Base-by-base conservation (phyloP, 441 rosid genomes). In the Croton laevigatus region DNA sequence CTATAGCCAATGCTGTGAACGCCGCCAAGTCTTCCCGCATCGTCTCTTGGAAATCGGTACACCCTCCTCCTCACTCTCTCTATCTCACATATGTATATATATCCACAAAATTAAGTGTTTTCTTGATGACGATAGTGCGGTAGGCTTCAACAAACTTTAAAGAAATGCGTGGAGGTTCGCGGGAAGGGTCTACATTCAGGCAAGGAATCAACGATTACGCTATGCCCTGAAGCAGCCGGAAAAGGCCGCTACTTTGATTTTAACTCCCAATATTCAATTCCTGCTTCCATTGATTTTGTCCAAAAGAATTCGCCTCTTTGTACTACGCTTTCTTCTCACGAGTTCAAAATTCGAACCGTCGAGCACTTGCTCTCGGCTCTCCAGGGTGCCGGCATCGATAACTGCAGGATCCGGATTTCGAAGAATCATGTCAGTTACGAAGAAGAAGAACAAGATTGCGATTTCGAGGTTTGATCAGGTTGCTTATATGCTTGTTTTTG, bases 301-400 rank as follows among this genome's bases (percentile, higher is more conserved):
- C 84, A 77, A 68, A 79, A 84, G 3, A 40, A 16, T 22, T 89
- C 97, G 49, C 82, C 86, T 40, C 85, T 94, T 22, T 89, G 97
- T 76, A 91, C 95, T 38, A 82, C 92, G 64, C 90, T 94, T 19
- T 72, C 70, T 34, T 85, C 82, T 76, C 88, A 85, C 13, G 87
- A 84, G 14, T 51, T 72, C 72, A 81, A 66, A 58, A 71, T 94
- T 69, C 79, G 91, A 71, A 94, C 97, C 1, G 89, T 90, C 5
- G 97, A 91, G 82, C 98, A 94, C 70, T 82, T 91, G 82, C 88
- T 94, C 19, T 91, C 98, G 6, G 90, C 97, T 76, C 79, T 94
- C 55, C 97, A 94, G 80, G 91, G 92, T 5, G 68, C 68, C 5
- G 90, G 89, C 16, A 86, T 94, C 13, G 94, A 91, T 66, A 94